Evolutionary conservation across 2,329 filamentous ascomycete species (phyloP).

Genomic region (Monosporascus sp.): DNA sequence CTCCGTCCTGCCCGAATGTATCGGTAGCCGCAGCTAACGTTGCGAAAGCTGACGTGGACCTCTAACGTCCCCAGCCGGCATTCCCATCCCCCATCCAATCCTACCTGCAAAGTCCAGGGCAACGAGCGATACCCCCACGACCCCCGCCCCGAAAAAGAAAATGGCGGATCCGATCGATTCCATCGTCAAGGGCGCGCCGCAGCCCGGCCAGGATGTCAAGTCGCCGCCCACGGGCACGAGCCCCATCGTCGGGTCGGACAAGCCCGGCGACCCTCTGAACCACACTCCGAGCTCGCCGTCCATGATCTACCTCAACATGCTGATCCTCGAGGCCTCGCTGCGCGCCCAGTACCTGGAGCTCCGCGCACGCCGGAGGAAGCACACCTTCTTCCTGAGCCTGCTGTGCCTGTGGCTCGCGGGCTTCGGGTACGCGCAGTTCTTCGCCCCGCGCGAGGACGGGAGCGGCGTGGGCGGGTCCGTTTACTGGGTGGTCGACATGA

Average conservation of each 20-base stretch:
- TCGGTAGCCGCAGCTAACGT: too few species aligned
- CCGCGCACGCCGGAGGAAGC: slow-evolving; percentile 79
- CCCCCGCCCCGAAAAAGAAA: slow-evolving; percentile 3
- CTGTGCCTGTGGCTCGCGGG: slow-evolving; percentile 75
- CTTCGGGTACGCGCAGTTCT: slow-evolving; percentile 86
- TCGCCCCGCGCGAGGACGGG: slow-evolving; percentile 94
- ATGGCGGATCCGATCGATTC: slow-evolving; percentile 74
- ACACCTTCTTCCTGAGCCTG: slow-evolving; percentile 84
- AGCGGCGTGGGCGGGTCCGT: slow-evolving; percentile 85
- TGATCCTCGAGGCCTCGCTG: slow-evolving; percentile 92
- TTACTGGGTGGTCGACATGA: slow-evolving; percentile 92
- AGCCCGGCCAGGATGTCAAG: slow-evolving; percentile 51
- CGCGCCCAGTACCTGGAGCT: slow-evolving; percentile 90
- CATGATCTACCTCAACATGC: slow-evolving; percentile 96
- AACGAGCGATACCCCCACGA: slow-evolving; percentile 1
- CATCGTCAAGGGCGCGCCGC: slow-evolving; percentile 83
- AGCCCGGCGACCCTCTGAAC: slow-evolving; percentile 65
- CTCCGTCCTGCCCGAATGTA: too few species aligned
- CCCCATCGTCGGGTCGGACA: slow-evolving; percentile 40
- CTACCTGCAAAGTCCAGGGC: not conserved
- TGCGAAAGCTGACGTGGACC: too few species aligned
- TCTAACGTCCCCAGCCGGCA: not conserved
- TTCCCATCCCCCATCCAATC: not conserved
- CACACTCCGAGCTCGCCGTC: slow-evolving; percentile 84
- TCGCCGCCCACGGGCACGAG: slow-evolving; percentile 37